Base-by-base conservation (phyloP, 2,329 filamentous ascomycete genomes). In the Neonectria hederae region DNA sequence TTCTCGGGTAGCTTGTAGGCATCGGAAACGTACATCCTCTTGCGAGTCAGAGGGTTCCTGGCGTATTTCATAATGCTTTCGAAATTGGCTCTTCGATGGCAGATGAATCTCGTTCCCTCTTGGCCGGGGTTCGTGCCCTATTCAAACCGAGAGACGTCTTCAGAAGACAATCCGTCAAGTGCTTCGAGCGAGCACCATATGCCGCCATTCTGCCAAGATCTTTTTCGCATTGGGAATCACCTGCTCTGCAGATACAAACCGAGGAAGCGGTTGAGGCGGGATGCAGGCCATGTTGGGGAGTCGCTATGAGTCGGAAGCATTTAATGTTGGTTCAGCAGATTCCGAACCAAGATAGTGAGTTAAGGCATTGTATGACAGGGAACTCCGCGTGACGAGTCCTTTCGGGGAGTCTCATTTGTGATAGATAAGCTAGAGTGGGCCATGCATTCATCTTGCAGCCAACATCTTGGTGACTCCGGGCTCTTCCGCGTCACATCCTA, bases 1-100 rank as follows among this genome's bases (percentile, higher is more conserved):
- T 88, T 89, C 57, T 83, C 76, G 24, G 83, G 82, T 69, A 84
- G 84, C 64, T 86, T 86, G 74, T 86, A 84, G 72, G 87, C 83
- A 62, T 86, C 86, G 22, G 79, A 82, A 13, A 86, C 74, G 56
- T 85, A 85, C 21, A 88, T 76, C 65, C 79, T 80, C 72, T 81
- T 82, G 32, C 86, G 78, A 4, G 81, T 82, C 51, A 83, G 80
- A 8, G 82, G 77, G 54, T 83, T 81, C 61, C 80, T 81, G 48
- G 82, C 84, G 69, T 87, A 85, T 74, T 84, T 84, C 67, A 86
- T 74, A 1, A 83, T 80, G 0, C 83, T 82, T 73, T 86, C 84
- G 6, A 84, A 76, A 62, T 86, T 83, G 0, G 83, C 84, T 69
- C 85, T 86, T 67, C 85, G 86, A 78, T 86, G 86, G 3, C 80